phyloP scores from a whole-genome alignment of 208 protist species.

The Trypanosoma vivax region DNA sequence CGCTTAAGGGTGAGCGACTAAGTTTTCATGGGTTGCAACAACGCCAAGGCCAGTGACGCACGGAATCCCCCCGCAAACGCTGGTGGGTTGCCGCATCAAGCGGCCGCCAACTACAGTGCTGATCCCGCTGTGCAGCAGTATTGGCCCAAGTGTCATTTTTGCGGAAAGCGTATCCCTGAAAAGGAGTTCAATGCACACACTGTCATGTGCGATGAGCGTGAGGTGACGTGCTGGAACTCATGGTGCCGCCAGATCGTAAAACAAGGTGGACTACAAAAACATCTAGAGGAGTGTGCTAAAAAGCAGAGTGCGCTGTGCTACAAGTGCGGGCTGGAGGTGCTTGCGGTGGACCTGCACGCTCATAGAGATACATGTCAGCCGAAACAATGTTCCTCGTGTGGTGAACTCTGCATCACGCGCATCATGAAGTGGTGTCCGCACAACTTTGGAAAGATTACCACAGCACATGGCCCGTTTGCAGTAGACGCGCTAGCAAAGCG shows the following conservation, averaged over 20 bases:
- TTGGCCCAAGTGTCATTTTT: constrained; percentile 70
- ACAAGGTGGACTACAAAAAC: constrained; percentile 60
- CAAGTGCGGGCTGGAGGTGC: constrained; percentile 68
- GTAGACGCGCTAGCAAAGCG: constrained; percentile 35
- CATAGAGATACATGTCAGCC: constrained; percentile 72
- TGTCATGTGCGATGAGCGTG: constrained; percentile 79
- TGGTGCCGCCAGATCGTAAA: constrained; percentile 81
- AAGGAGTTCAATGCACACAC: constrained; percentile 84
- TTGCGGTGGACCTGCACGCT: constrained; percentile 57
- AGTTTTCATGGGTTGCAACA: too few species aligned
- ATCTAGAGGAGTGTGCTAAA: constrained; percentile 72
- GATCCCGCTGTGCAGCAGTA: constrained; percentile 17
- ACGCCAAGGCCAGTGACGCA: too few species aligned
- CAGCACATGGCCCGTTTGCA: constrained; percentile 56
- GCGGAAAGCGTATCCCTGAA: constrained; percentile 46
- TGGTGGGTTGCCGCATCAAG: too few species aligned
- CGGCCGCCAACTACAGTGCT: too few species aligned
- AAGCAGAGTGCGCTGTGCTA: constrained; percentile 67
- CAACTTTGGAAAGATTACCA: constrained; percentile 29
- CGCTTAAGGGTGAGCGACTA: too few species aligned
- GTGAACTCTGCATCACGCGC: constrained; percentile 78
- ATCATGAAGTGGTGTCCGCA: constrained; percentile 79
- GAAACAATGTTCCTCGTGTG: constrained; percentile 56
- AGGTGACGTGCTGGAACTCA: constrained; percentile 85
- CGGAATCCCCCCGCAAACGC: too few species aligned